A percentile compares a stretch with the other conserved stretches of the same genome.
Conservation (phyloP, 164 flowering plant genomes). For the Tinospora cordifolia region DNA sequence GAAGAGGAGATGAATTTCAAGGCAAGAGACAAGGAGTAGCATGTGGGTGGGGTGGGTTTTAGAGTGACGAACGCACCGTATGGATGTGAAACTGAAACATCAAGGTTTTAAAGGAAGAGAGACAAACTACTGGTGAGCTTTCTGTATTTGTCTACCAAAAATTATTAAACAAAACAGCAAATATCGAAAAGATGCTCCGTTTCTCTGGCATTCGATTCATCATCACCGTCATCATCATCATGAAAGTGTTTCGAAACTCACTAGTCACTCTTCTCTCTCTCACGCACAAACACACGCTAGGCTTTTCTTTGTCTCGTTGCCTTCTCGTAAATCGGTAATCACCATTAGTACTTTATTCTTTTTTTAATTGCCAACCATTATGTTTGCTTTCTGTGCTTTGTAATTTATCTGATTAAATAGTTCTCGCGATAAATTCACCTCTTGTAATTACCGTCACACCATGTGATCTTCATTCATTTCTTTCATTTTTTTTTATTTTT, state of each 20-base stretch:
- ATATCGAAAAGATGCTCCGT: too few relatives aligned
- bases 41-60: slow-evolving; percentile 1
- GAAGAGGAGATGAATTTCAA: background rate
- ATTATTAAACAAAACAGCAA: background rate
- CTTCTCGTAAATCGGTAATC: too few relatives aligned
- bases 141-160: background rate
- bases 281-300: background rate
- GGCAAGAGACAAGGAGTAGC: background rate
- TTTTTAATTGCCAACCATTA: background rate
- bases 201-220: too few relatives aligned
- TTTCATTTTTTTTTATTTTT: background rate
- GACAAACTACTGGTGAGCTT: background rate
- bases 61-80: background rate
- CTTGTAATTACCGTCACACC: background rate
- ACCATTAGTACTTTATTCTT: too few relatives aligned
- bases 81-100: background rate
- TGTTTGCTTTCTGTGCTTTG: background rate
- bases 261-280: background rate
- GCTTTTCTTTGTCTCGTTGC: too few relatives aligned
- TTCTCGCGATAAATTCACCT: background rate
- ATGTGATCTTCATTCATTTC: background rate
- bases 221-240: too few relatives aligned
- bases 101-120: background rate
- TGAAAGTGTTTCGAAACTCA: background rate
- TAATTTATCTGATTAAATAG: background rate